Evolutionary conservation across 2,329 filamentous ascomycete species (phyloP).

Genomic region (Paecilomyces dactylethromorphus): DNA sequence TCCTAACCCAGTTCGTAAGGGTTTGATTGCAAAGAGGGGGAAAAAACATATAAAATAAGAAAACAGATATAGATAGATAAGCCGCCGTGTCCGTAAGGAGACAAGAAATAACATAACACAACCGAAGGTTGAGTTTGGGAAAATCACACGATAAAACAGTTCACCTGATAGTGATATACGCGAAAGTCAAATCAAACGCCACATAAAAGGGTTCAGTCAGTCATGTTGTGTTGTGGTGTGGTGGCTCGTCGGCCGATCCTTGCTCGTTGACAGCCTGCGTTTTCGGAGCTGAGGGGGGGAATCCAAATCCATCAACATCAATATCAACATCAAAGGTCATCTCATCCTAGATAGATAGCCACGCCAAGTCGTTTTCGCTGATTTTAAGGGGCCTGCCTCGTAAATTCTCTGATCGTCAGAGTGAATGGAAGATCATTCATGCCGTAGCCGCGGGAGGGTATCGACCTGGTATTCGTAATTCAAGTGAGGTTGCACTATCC

Average conservation of each 20-base stretch:
- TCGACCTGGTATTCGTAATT: slow-evolving; percentile 29
- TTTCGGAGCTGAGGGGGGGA: background rate
- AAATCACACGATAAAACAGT: background rate
- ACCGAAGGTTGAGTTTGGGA: too few species aligned
- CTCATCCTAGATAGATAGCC: background rate
- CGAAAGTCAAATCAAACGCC: background rate
- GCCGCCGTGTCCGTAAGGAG: too few species aligned
- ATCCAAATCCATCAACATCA: too few species aligned
- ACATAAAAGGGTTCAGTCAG: background rate
- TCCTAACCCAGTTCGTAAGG: too few species aligned
- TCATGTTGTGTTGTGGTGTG: background rate
- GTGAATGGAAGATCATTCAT: background rate
- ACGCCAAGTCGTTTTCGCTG: background rate
- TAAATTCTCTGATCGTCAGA: background rate
- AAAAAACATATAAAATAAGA: too few species aligned
- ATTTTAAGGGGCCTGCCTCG: background rate
- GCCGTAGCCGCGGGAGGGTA: slow-evolving; percentile 18
- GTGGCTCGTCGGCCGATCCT: background rate
- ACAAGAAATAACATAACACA: too few species aligned
- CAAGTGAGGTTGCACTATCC: slow-evolving; percentile 23
- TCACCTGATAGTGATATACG: background rate
- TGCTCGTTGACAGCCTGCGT: background rate
- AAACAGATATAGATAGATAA: too few species aligned
- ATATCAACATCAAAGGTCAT: background rate
- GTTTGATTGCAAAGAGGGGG: too few species aligned